Evolutionary conservation across 768 basidiomycete genomes (phyloP).

Genomic region (Suillus fuscotomentosus): DNA sequence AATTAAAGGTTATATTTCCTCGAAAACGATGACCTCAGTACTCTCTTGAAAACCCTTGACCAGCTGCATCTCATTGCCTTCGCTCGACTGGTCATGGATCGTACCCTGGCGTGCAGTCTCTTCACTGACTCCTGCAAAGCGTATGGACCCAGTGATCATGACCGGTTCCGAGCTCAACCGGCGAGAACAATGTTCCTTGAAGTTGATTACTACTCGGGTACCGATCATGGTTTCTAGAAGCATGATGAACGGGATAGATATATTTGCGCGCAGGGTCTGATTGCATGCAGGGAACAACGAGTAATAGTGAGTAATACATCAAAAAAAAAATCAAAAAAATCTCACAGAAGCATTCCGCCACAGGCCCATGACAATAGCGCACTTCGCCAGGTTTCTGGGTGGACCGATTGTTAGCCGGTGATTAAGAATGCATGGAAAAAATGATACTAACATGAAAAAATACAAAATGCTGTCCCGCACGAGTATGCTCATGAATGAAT

Average conservation of each 20-base stretch:
- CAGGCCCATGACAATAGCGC: slow-evolving; percentile 24
- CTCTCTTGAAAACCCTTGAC: background rate
- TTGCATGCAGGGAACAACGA: background rate
- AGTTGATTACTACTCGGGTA: slow-evolving; percentile 29
- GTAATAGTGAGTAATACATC: background rate
- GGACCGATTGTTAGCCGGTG: background rate
- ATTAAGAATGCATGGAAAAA: background rate
- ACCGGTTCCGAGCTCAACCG: slow-evolving; percentile 11
- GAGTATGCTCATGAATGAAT: slow-evolving; percentile 23
- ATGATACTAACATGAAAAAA: slow-evolving; percentile 27
- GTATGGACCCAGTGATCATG: slow-evolving; percentile 15
- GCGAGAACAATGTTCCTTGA: slow-evolving; percentile 26
- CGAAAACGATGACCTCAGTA: background rate
- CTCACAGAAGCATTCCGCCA: slow-evolving; percentile 26
- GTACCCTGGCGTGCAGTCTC: slow-evolving; percentile 8
- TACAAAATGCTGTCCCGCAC: slow-evolving; percentile 30
- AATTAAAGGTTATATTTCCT: background rate
- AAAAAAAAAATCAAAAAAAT: background rate
- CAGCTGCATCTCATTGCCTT: slow-evolving; percentile 7
- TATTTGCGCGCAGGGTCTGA: slow-evolving; percentile 26
- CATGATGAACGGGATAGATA: slow-evolving; percentile 31
- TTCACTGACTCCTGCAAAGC: slow-evolving; percentile 12
- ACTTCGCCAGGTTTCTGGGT: slow-evolving; percentile 24
- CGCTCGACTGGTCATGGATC: slow-evolving; percentile 19
- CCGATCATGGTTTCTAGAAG: slow-evolving; percentile 29